phyloP scores from a whole-genome alignment of 345 rosid genomes.

The Lumnitzera littorea region DNA sequence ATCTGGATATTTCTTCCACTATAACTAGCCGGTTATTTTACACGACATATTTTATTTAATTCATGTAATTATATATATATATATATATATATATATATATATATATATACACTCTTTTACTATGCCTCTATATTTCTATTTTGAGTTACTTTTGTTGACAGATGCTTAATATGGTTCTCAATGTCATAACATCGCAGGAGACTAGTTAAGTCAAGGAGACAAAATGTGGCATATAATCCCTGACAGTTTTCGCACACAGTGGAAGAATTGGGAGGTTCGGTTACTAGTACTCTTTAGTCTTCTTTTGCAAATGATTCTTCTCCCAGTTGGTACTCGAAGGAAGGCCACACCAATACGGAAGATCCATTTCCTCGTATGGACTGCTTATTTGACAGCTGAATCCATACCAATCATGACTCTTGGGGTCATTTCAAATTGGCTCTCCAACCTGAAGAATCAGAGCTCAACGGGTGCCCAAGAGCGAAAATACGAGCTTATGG shows the following conservation, averaged over 20 bases:
- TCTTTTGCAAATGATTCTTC: conserved; percentile 13
- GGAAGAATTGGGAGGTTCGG: conserved; percentile 26
- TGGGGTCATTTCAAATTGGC: conserved; percentile 17
- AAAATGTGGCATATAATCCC: too few relatives aligned
- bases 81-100: too few relatives aligned
- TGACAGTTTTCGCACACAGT: not conserved
- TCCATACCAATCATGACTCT: conserved; percentile 16
- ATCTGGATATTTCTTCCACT: too few relatives aligned
- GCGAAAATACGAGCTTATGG: not conserved
- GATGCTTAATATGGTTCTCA: too few relatives aligned
- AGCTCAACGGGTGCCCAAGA: not conserved
- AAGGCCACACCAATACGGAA: not conserved
- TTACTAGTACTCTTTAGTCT: conserved; percentile 13
- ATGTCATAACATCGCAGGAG: too few relatives aligned
- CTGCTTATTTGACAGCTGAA: conserved; percentile 24
- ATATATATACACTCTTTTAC: too few relatives aligned
- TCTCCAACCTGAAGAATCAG: not conserved
- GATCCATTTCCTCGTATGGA: conserved; percentile 10
- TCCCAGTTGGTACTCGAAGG: conserved; percentile 7
- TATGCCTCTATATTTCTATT: too few relatives aligned
- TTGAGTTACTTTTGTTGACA: too few relatives aligned
- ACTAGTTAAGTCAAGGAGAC: too few relatives aligned
- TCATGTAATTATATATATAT: too few relatives aligned
- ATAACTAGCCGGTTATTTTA: too few relatives aligned
- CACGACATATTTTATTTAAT: too few relatives aligned